Evolutionary conservation across 2,329 filamentous ascomycete species (phyloP), one percentile per base, ranked within the genome.

Genomic region (Apiospora rasikravindrae): DNA sequence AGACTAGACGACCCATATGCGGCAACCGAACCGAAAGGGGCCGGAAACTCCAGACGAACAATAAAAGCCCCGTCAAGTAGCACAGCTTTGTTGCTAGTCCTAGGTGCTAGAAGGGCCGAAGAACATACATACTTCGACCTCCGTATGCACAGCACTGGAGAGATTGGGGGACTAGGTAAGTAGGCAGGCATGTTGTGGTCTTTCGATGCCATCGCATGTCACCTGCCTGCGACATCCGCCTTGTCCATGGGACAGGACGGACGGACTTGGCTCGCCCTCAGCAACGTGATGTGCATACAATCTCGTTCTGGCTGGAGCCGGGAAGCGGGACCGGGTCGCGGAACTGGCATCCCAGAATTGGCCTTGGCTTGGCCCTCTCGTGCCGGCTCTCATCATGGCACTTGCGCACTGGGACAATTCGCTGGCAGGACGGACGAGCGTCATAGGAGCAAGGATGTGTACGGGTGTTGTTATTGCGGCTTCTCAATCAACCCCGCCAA

Each of bases 301-400:
- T 22, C 19, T n/a, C 57, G 33, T 29, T 64, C 57, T 40, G 29
- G 22, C 33, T 64, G 57, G 57, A 37, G 19, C 19, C 40, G 57
- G 57, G 22, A n/a, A 24, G 29, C 57, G 57, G 57, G 57, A 40
- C 57, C 57, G 57, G 57, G 33, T 24, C 57, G 45, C 49, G 49
- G 49, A 26, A 51, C 49, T 24, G 2, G 4, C 49, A n/a, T 22
- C 29, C 33, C 33, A n/a, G 57, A 29, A 64, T 64, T 37, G 29
- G 57, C 19, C 57, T 37, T n/a, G 57, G 57, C 57, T 64, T 64
- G 57, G 57, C 45, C 45, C 57, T 37, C 33, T 64, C 57, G 57
- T 64, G 19, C 57, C 57, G 57, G 57, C 57, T 64, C 57, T 24
- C 40, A 40, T 64, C 57, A 64, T 64, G 57, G 57, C 57, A 64